Evolutionary conservation across 2,329 filamentous ascomycete species (phyloP).

Genomic region (Botrytis tulipae): DNA sequence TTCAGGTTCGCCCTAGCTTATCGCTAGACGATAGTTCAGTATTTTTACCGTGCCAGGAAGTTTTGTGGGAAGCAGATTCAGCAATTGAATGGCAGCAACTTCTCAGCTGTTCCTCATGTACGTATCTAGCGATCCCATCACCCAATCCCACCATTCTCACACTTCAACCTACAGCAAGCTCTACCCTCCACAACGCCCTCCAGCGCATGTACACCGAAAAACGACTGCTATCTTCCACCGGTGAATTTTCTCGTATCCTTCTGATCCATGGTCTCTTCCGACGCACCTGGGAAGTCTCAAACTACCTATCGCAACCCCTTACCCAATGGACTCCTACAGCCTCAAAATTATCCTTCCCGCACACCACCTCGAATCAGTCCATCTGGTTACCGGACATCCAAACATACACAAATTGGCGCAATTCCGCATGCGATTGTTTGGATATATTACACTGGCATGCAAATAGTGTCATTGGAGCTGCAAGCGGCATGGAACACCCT

Average conservation of each 20-base stretch:
- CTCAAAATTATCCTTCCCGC: neutral
- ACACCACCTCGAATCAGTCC: no score
- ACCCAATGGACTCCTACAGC: slow-evolving; percentile 3
- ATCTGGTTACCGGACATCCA: neutral
- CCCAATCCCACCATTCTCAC: neutral
- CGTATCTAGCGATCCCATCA: neutral
- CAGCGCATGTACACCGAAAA: slow-evolving; percentile 51
- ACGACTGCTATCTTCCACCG: slow-evolving; percentile 43
- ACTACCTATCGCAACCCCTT: slow-evolving; percentile 37
- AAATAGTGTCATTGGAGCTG: slow-evolving; percentile 42
- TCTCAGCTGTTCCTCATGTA: slow-evolving; percentile 4
- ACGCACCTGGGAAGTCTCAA: slow-evolving; percentile 49
- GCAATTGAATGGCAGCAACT: slow-evolving; percentile 5
- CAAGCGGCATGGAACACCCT: slow-evolving; percentile 45
- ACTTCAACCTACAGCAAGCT: slow-evolving; percentile 25
- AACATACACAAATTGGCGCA: slow-evolving; percentile 47
- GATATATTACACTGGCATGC: slow-evolving; percentile 47
- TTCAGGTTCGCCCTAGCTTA: neutral
- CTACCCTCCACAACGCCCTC: slow-evolving; percentile 44
- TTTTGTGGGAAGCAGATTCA: neutral
- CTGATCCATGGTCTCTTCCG: slow-evolving; percentile 51
- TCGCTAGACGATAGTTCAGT: neutral
- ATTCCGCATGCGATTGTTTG: slow-evolving; percentile 44
- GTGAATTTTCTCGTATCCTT: slow-evolving; percentile 50
- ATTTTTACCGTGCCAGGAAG: neutral